Conservation (phyloP, 2,329 filamentous ascomycete genomes). For the Ascocoryne sarcoides region DNA sequence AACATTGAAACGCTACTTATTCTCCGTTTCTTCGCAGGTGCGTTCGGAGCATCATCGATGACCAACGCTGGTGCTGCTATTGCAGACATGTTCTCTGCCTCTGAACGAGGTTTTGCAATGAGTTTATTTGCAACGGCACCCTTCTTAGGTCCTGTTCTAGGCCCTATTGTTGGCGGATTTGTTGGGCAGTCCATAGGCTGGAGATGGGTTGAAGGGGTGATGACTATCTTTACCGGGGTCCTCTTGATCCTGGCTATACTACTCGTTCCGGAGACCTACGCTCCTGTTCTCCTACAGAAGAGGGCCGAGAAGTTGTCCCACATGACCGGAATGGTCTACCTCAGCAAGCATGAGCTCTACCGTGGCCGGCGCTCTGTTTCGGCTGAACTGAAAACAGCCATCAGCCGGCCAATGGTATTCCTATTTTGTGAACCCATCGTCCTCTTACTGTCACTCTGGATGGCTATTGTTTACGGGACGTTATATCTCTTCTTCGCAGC, state of each 20-base stretch:
- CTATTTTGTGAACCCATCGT: slow-evolving; percentile 34
- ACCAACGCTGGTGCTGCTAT: slow-evolving; percentile 55
- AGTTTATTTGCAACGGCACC: slow-evolving; percentile 57
- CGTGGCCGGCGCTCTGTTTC: slow-evolving; percentile 2
- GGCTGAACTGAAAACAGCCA: slow-evolving; percentile 45
- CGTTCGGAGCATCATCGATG: slow-evolving; percentile 52
- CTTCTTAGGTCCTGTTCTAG: slow-evolving; percentile 54
- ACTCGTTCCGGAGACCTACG: slow-evolving; percentile 51
- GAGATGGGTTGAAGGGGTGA: slow-evolving; percentile 59
- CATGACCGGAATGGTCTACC: slow-evolving; percentile 38
- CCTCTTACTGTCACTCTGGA: slow-evolving; percentile 54
- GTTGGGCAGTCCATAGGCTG: slow-evolving; percentile 56
- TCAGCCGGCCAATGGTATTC: slow-evolving; percentile 51
- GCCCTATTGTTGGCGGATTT: slow-evolving; percentile 61
- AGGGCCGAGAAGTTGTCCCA: slow-evolving; percentile 43
- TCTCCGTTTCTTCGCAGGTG: slow-evolving; percentile 58
- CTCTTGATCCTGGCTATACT: slow-evolving; percentile 47
- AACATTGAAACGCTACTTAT: slow-evolving; percentile 52
- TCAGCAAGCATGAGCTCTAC: slow-evolving; percentile 16
- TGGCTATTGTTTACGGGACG: slow-evolving; percentile 50
- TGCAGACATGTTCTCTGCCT: slow-evolving; percentile 48
- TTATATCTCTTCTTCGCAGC: slow-evolving; percentile 51
- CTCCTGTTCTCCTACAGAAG: slow-evolving; percentile 45
- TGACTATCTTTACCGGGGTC: slow-evolving; percentile 53
- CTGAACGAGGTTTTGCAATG: slow-evolving; percentile 46